These are phyloP conservation scores for Seiridium unicorne DNA, from an alignment of 2,329 filamentous ascomycete species.

Conservation along the genomic window DNA sequence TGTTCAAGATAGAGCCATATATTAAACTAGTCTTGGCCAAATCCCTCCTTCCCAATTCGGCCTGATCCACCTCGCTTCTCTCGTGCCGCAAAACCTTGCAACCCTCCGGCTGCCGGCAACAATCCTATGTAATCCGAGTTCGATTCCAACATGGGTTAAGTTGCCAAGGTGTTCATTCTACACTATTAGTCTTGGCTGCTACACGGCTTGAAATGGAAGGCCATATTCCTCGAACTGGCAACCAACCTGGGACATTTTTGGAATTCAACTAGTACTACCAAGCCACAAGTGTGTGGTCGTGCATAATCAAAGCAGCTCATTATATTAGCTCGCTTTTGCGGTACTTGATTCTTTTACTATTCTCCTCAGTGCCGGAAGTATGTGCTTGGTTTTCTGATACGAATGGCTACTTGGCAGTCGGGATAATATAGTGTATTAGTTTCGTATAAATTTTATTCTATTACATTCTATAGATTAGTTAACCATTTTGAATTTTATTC, in stretches of 20 bases:
- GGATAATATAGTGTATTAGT: too few relatives aligned
- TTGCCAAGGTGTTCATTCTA: conserved; percentile 1
- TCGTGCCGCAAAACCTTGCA: background rate
- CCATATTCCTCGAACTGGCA: background rate
- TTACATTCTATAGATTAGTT: too few relatives aligned
- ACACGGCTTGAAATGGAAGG: background rate
- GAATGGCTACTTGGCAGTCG: too few relatives aligned
- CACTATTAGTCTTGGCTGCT: conserved; percentile 2
- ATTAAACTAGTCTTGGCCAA: conserved; percentile 11
- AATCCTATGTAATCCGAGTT: background rate
- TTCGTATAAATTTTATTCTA: too few relatives aligned
- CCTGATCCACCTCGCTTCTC: background rate
- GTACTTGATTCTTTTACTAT: too few relatives aligned
- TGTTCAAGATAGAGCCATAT: conserved; percentile 13
- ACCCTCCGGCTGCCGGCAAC: background rate
- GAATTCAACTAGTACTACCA: background rate
- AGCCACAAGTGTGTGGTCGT: background rate
- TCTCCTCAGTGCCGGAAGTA: too few relatives aligned
- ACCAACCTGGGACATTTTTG: background rate
- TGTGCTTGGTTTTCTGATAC: too few relatives aligned
- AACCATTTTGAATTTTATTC: too few relatives aligned
- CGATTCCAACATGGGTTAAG: conserved; percentile 2
- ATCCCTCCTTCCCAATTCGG: conserved; percentile 19
- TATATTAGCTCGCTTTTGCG: too few relatives aligned
- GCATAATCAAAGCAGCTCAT: too few relatives aligned